Percentiles rank a stretch among this genome's conserved stretches.
Evolutionary conservation across 176 grass and related monocot genomes (phyloP).

Genomic region (Aechmea fasciata): DNA sequence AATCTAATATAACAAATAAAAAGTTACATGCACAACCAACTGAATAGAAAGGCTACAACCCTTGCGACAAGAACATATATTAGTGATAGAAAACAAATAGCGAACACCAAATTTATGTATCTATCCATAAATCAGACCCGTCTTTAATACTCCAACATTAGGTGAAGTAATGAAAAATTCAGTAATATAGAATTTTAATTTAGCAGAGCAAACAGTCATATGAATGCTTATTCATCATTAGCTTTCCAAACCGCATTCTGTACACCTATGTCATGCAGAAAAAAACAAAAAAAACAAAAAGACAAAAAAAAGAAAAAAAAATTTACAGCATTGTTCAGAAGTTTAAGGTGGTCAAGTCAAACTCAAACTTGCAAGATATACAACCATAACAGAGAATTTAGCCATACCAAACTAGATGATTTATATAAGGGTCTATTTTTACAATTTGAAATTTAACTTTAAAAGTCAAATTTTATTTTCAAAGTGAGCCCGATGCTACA

Average conservation of each 20-base stretch:
- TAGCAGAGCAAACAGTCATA: background rate
- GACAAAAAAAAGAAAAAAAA: background rate
- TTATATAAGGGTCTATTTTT: no score
- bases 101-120: no score
- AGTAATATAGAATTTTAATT: background rate
- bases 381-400: background rate
- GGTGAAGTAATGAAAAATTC: background rate
- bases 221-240: background rate
- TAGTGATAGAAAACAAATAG: no score
- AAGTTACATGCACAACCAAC: no score
- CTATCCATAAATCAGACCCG: background rate
- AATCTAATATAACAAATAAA: background rate
- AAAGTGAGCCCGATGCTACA: no score
- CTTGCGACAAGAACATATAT: no score
- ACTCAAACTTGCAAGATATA: constrained; percentile 1
- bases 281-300: background rate
- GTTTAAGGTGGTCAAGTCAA: background rate
- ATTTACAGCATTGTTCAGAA: background rate
- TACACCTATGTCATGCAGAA: background rate
- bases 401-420: background rate
- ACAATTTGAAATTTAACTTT: no score
- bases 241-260: background rate
- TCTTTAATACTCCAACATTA: no score
- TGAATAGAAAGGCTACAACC: no score
- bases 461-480: no score